A percentile compares a stretch with the other conserved stretches of the same genome.
Conservation (phyloP, 2,329 filamentous ascomycete species). For the Pseudogymnoascus sp. region DNA sequence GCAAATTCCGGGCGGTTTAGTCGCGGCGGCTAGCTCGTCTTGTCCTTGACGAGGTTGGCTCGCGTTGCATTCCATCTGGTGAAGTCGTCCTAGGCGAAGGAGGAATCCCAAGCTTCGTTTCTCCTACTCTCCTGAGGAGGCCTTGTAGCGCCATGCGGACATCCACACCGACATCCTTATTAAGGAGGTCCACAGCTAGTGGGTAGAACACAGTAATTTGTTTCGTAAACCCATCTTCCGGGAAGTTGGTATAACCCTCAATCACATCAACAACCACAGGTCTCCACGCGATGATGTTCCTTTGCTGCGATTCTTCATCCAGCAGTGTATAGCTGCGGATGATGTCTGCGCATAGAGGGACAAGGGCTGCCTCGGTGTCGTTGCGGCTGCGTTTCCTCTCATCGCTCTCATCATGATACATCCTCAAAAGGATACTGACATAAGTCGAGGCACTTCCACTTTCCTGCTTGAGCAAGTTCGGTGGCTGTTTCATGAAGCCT, state of each 20-base stretch:
- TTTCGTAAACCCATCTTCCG: slow-evolving; percentile 67
- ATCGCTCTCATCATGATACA: slow-evolving; percentile 86
- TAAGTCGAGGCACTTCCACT: slow-evolving; percentile 89
- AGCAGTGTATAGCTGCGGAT: slow-evolving; percentile 76
- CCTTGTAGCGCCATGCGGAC: slow-evolving; percentile 70
- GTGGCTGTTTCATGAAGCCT: slow-evolving; percentile 99
- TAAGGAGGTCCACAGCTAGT: slow-evolving; percentile 72
- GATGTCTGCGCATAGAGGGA: slow-evolving; percentile 93
- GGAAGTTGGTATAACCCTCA: slow-evolving; percentile 84
- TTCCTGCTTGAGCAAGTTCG: slow-evolving; percentile 96
- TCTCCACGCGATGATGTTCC: slow-evolving; percentile 94
- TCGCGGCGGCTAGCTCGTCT: slow-evolving; percentile 4
- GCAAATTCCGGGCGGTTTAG: not conserved
- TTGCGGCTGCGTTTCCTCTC: slow-evolving; percentile 72
- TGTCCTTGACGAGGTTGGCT: not conserved
- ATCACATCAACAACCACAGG: slow-evolving; percentile 95
- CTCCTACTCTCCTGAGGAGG: slow-evolving; percentile 74
- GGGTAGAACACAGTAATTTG: slow-evolving; percentile 83
- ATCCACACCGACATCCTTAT: slow-evolving; percentile 73
- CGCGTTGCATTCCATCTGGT: not conserved
- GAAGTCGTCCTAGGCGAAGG: slow-evolving; percentile 14
- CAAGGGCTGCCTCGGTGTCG: slow-evolving; percentile 83
- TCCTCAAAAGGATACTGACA: slow-evolving; percentile 88
- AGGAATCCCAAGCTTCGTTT: slow-evolving; percentile 52
- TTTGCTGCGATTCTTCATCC: slow-evolving; percentile 92